Evolutionary conservation across 139 green algal genomes (phyloP), one percentile per base, ranked within the genome.

Genomic region (Coelastrella sp.): DNA sequence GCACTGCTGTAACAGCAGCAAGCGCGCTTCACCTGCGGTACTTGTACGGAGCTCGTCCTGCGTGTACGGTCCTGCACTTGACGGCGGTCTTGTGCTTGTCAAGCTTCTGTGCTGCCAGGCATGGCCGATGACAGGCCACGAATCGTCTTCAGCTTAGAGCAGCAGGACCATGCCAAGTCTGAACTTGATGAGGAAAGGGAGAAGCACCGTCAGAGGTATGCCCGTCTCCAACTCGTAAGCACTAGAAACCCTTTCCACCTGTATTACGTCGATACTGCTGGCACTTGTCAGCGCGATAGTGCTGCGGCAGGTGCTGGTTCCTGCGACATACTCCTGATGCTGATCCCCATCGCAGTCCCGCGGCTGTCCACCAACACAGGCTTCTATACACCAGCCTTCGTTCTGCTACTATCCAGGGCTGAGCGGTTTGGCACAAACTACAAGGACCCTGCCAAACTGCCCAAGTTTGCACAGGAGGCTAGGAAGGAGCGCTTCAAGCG

Each of bases 371-470:
- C 32, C 32, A 47, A 14, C 64, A 71, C 16, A 71, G 11, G 71
- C 23, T 47, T 5, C 71, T 5, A 47, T 47, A 47, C 32, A 47
- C 32, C 32, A 47, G 32, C 32, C 32, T 47, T 47, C 32, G 32
- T 47, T 47, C 32, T 47, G 32, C 32, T 47, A 47, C 20, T 80
- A 23, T 83, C 71, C 87, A 97, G 96, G 22, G 95, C 96, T 22
- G 92, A 95, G 60, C 94, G 94, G 14, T 97, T 97, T 83, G 90
- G 92, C 3, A 87, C 88, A 0, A 59, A 93, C 13, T 97, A 95
- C 81, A 47, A 86, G 5, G 93, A 97, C 59, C 95, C 95, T 1
- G 89, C 76, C 10, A 66, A 77, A 5, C 90, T 92, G 2, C 86
- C 73, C 3, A 96, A 96, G n/a, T 90, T 97, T 16, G 60, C 83